A percentile compares a stretch with the other conserved stretches of the same genome.
Evolutionary conservation across 441 rosid genomes (phyloP).

Genomic region (Gossypium gossypioides): DNA sequence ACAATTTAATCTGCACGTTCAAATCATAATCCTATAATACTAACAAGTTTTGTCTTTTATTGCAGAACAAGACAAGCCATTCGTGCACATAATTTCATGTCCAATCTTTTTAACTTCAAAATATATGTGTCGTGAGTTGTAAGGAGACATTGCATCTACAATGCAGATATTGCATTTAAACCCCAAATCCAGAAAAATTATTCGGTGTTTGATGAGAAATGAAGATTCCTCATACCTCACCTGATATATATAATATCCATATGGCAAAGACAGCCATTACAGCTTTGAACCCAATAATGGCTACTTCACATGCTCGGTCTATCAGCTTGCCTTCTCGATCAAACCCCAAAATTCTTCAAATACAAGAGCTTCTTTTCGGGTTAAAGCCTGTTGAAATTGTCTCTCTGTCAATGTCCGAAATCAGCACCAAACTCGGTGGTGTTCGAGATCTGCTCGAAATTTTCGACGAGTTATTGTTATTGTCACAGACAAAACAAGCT

Average conservation of each 20-base stretch:
- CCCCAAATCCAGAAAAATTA: neutral
- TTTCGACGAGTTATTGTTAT: constrained; percentile 22
- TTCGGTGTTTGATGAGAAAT: neutral
- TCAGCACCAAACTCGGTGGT: constrained; percentile 16
- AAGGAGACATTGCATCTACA: neutral
- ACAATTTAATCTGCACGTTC: neutral
- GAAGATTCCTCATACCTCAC: neutral
- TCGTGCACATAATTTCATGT: neutral
- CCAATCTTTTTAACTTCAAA: neutral
- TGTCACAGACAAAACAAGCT: constrained; percentile 18
- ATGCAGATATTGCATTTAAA: neutral
- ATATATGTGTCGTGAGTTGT: neutral
- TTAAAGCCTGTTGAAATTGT: constrained; percentile 20
- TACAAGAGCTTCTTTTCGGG: constrained; percentile 23
- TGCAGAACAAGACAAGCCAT: constrained; percentile 6
- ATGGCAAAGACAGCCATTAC: neutral
- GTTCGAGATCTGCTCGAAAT: constrained; percentile 28
- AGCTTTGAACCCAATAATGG: neutral
- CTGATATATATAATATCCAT: neutral
- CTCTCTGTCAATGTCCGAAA: constrained; percentile 15
- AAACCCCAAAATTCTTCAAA: constrained; percentile 24
- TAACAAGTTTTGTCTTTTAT: neutral
- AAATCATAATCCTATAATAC: neutral
- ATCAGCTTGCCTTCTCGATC: constrained; percentile 36
- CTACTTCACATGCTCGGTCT: constrained; percentile 26